Base-by-base conservation (phyloP, 352 stramenopile species). In the Phytophthora cajani region DNA sequence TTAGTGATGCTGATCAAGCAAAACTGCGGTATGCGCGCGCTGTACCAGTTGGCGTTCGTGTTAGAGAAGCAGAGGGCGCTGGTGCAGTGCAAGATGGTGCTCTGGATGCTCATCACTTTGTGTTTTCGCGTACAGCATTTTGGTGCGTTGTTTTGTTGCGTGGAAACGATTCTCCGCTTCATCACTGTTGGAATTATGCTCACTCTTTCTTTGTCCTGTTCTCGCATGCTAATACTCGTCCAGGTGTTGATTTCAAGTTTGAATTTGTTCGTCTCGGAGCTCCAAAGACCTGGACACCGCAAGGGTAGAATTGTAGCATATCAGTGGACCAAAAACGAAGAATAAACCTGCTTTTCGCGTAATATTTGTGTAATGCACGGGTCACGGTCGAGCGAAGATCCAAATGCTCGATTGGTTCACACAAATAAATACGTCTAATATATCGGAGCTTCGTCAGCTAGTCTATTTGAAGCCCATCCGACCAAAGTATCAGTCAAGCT, bases 1-100 rank as follows among this genome's bases (percentile, higher is more conserved):
- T 54, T 81, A 30, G 49, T 40, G 8, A 5, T 38, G 11, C 9
- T 74, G 17, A 62, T 81, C 2, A 63, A 64, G 32, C 46, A 50
- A 14, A 61, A 66, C 14, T 65, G 67, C 16, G 46, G 69, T 0
- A 51, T 81, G 33, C 58, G 57, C 9, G 49, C 58, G 2, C 38
- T 77, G 5, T 71, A 76, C 30, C 64, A 77, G 36, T 32, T 79
- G 6, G 70, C 71, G 16, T 81, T 79, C 12, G 74, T 79, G n/a
- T 44, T 81, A 14, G 67, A 77, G 7, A 74, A 50, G 16, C 74
- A 74, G 32, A 52, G 33, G 21, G 55, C 59, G 10, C 27, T 70
- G 10, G 50, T 81, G 21, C 63, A 67, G 14, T 57, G 61, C 51
- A 75, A 72, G 23, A 51, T 80, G 53, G 59, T 72, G 19, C 50